phyloP scores from a whole-genome alignment of 148 eudicot species.

The Cornus controversa region DNA sequence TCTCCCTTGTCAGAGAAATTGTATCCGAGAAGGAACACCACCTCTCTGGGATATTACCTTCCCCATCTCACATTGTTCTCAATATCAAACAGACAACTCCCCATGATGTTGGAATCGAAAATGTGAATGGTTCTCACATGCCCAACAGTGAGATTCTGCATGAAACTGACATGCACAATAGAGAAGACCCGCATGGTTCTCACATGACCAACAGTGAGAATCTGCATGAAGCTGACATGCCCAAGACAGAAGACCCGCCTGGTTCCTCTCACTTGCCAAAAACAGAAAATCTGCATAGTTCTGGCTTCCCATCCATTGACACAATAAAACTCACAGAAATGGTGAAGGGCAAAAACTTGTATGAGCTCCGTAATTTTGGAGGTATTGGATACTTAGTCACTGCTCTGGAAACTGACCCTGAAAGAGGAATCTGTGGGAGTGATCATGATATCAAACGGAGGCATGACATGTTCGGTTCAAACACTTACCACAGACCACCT shows the following conservation, averaged over 20 bases:
- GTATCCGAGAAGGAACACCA: neutral
- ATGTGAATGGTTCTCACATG: neutral
- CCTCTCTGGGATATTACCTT: neutral
- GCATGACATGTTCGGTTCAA: slow-evolving; percentile 48
- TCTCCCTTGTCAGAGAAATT: slow-evolving; percentile 25
- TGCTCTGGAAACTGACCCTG: slow-evolving; percentile 41
- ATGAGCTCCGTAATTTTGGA: slow-evolving; percentile 35
- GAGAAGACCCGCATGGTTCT: neutral
- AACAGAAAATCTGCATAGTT: neutral
- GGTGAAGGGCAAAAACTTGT: slow-evolving; percentile 47
- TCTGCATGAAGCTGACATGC: neutral
- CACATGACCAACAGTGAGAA: neutral
- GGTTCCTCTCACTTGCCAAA: neutral
- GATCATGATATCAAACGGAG: slow-evolving; percentile 37
- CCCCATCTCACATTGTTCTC: slow-evolving; percentile 5
- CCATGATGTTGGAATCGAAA: neutral
- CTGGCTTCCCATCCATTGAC: slow-evolving; percentile 27
- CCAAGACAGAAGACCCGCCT: neutral
- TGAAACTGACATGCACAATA: neutral
- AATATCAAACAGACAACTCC: neutral
- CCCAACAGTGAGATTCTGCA: too few species aligned
- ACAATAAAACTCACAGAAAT: slow-evolving; percentile 34
- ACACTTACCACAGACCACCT: slow-evolving; percentile 62
- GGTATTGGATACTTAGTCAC: slow-evolving; percentile 42
- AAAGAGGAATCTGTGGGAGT: slow-evolving; percentile 45